Evolutionary conservation across 2,329 filamentous ascomycete genomes (phyloP), one percentile per base, ranked within the genome.

Genomic region (Capronia americana): DNA sequence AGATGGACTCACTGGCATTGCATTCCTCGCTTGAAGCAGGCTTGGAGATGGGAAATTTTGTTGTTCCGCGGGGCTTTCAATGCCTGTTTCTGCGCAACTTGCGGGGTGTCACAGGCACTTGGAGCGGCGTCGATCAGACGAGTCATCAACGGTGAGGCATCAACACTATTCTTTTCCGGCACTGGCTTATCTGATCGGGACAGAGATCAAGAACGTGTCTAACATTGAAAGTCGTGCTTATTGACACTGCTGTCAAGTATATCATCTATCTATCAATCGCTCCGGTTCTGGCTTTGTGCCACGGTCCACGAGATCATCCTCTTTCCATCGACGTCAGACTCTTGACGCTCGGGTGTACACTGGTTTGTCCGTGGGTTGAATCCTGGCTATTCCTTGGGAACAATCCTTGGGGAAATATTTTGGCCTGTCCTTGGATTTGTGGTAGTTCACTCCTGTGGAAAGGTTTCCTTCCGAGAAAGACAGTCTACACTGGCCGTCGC

Each of bases 1-100:
- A 5, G 34, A 14, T n/a, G 26, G 46, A 67, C 70, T 69, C 64
- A 72, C 70, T 62, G 70, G 70, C 70, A 72, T 72, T 20, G 59
- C 66, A 38, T 41, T 17, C 17, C 20, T 53, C 20, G 30, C 17
- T n/a, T 44, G 10, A 41, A 14, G 17, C 11, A 12, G 38, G 14
- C 4, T 53, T 38, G 30, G 48, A 41, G 28, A 24, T 38, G 57
- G 38, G 24, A 61, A 44, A 53, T 54, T 61, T 61, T 61, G 28
- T 11, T 34, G 24, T 17, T 34, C 8, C 14, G 53, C 28, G 53
- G 28, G 53, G 53, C 8, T 8, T 44, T 44, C 38, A 10, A 20
- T 53, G 23, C 23, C 23, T 26, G 11, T 53, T 53, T 26, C 26
- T 34, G 51, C 24, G 14, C 11, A 10, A 20, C 3, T 14, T 55